Conservation (phyloP, 1,284 basidiomycete species). For the Trichosporon ovoides region DNA sequence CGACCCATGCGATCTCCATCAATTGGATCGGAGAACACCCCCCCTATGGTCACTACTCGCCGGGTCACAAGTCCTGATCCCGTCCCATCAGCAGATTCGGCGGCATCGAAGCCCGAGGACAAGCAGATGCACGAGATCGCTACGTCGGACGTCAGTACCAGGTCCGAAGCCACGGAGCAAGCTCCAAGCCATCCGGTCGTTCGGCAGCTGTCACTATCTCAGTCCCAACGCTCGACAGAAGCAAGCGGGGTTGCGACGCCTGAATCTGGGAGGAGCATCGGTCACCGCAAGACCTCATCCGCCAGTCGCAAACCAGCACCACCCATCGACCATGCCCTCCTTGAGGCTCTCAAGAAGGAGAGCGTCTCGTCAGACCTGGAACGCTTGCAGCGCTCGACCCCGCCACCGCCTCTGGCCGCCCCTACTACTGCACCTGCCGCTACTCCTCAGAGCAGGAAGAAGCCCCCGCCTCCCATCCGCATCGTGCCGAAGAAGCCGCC, state of each 20-base stretch:
- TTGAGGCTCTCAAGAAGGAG: conserved; percentile 5
- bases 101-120: not conserved
- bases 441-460: not conserved
- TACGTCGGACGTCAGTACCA: not conserved
- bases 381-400: not conserved
- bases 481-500: not conserved
- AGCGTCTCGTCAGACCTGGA: not conserved
- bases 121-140: not conserved
- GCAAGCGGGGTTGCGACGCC: not conserved
- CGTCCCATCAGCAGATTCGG: not conserved
- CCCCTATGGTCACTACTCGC: not conserved
- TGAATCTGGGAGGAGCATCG: not conserved
- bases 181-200: not conserved
- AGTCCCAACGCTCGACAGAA: conserved; percentile 5
- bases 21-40: not conserved
- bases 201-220: conserved; percentile 1
- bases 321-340: conserved; percentile 2
- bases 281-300: conserved; percentile 1
- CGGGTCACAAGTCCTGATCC: not conserved
- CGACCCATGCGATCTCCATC: not conserved
- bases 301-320: conserved; percentile 10
- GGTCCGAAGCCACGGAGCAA: not conserved
- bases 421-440: not conserved
- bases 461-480: not conserved
- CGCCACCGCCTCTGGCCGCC: not conserved